These are phyloP conservation scores for Podospora conica DNA, from an alignment of 495 filamentous ascomycete genomes.

Conservation along the genomic window DNA sequence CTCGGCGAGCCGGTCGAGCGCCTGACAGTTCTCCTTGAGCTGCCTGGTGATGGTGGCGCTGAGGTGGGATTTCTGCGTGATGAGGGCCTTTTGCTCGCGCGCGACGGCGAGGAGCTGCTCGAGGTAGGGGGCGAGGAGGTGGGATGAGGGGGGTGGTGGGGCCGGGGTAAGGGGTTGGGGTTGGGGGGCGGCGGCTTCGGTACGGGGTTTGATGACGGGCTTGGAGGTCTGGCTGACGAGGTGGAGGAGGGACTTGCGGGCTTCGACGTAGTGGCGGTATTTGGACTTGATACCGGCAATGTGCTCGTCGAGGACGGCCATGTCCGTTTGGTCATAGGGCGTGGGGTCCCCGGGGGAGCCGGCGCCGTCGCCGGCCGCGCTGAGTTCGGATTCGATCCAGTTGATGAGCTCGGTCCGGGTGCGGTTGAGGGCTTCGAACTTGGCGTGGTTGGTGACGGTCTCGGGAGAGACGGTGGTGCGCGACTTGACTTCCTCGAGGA, in stretches of 20 bases:
- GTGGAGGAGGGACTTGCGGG: conserved; percentile 40
- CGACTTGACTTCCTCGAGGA: conserved; percentile 52
- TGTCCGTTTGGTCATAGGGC: conserved; percentile 31
- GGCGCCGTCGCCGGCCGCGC: conserved; percentile 44
- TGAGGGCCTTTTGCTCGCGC: conserved; percentile 54
- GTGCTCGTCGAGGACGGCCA: conserved; percentile 43
- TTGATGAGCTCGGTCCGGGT: conserved; percentile 60
- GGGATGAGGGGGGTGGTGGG: conserved; percentile 16
- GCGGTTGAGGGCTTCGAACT: conserved; percentile 43
- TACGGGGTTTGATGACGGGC: conserved; percentile 31
- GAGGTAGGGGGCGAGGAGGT: conserved; percentile 50
- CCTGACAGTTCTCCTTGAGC: conserved; percentile 49
- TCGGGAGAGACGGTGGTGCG: conserved; percentile 27
- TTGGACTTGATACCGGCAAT: conserved; percentile 43
- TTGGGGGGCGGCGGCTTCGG: conserved; percentile 9
- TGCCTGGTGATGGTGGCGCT: conserved; percentile 53
- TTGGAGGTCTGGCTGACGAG: conserved; percentile 23
- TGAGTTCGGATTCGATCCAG: conserved; percentile 66
- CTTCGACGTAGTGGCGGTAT: conserved; percentile 41
- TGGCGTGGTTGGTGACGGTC: conserved; percentile 29
- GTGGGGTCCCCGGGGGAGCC: conserved; percentile 33
- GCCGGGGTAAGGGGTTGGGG: conserved; percentile 17
- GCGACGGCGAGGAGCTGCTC: conserved; percentile 50
- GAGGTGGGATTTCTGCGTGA: conserved; percentile 60
- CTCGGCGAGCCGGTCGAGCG: conserved; percentile 54